Evolutionary conservation across 2,329 filamentous ascomycete genomes (phyloP).

Genomic region (Xylariaceae sp.): DNA sequence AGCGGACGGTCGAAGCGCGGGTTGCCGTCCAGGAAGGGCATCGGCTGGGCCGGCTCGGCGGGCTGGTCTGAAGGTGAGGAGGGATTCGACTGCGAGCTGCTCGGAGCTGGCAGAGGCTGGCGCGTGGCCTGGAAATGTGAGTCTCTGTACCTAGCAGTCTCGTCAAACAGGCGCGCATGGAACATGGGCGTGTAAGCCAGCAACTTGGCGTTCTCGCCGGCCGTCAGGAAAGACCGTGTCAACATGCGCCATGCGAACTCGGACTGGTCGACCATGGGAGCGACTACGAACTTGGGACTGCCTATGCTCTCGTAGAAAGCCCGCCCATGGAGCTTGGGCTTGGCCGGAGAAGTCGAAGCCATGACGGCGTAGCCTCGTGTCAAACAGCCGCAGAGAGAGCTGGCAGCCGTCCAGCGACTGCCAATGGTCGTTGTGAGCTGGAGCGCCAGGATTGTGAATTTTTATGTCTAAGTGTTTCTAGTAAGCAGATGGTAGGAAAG

Average conservation of each 20-base stretch:
- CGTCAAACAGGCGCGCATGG: constrained; percentile 80
- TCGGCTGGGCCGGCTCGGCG: constrained; percentile 25
- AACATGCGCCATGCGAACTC: constrained; percentile 98
- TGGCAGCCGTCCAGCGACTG: constrained; percentile 9
- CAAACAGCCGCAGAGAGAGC: constrained; percentile 12
- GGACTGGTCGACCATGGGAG: constrained; percentile 97
- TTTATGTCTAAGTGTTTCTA: too few species aligned
- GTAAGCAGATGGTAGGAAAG: too few species aligned
- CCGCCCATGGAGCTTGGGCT: constrained; percentile 65
- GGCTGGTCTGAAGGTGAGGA: constrained; percentile 11
- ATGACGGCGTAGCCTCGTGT: constrained; percentile 11
- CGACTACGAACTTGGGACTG: constrained; percentile 81
- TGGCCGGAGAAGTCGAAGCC: constrained; percentile 23
- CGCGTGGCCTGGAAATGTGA: constrained; percentile 69
- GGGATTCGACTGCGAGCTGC: constrained; percentile 1
- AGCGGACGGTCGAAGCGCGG: constrained; percentile 76
- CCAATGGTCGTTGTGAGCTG: neutral
- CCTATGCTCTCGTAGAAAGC: constrained; percentile 95
- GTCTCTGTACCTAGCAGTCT: constrained; percentile 67
- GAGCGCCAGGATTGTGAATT: constrained; percentile 5
- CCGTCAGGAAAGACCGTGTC: constrained; percentile 80
- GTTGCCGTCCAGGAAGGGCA: constrained; percentile 74
- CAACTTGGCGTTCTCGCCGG: constrained; percentile 54
- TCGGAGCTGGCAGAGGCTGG: constrained; percentile 14
- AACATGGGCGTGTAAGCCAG: constrained; percentile 95